Base-by-base conservation (phyloP, 352 stramenopile species). In the Pythium phragmitis region DNA sequence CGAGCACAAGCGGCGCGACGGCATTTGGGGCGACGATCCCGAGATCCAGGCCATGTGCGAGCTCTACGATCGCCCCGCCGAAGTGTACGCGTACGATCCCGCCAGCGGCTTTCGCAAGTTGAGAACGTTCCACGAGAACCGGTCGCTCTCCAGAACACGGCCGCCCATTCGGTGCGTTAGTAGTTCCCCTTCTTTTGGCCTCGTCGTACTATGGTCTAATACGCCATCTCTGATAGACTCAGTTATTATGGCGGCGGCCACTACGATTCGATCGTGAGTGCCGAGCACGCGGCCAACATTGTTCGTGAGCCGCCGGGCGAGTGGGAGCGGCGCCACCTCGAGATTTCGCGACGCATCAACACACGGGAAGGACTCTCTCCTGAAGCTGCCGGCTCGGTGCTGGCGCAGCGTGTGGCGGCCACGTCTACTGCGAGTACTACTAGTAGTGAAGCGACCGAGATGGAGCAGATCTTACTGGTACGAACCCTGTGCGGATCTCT, bases 41-140 rank as follows among this genome's bases (percentile, higher is more conserved):
- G 96, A 99, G 81, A 92, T 99, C 42, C 96, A 98, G 42, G 87
- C 96, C 30, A 92, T 98, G 58, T 96, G 85, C 47, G 96, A 99
- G 74, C 71, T 99, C 4, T 98, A 98, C 67, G 85, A 97, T 54
- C 87, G 92, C 28, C 77, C 88, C 3, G 89, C 89, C 0, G 80
- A 98, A 71, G 89, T 98, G 39, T 98, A 92, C 70, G 85, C 87
- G 13, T 97, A 96, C 64, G 88, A 97, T 57, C 58, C 70, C 0
- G 43, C 64, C 8, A 49, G 70, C 23, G 91, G 91, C 3, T 94
- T 89, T 17, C 77, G 77, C 34, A 94, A 89, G 47, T 74, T 97
- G 43, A 85, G 87, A 13, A 96, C 88, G 5, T 97, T 97, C 64
- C 91, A 98, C 63, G 90, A 97, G 57, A 90, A 79, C 39, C 79